phyloP scores from a whole-genome alignment of 2,329 filamentous ascomycete species.

The Coniochaeta sp. region DNA sequence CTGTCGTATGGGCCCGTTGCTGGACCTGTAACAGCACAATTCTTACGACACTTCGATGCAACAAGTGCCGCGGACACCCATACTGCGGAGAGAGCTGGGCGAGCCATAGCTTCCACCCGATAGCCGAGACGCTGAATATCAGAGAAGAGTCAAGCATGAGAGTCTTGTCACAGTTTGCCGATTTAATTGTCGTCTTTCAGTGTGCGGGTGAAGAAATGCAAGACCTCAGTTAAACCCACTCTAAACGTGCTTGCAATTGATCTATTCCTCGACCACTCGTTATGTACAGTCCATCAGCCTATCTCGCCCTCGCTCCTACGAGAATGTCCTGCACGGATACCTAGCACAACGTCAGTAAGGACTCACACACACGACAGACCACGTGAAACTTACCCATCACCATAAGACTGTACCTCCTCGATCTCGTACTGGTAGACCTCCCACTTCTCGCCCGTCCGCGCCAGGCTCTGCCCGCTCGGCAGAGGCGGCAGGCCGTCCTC shows the following conservation, averaged over 20 bases:
- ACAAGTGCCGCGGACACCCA: not conserved
- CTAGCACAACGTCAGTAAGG: slow-evolving; percentile 30
- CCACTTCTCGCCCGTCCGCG: slow-evolving; percentile 38
- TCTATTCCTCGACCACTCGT: not conserved
- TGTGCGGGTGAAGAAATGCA: not conserved
- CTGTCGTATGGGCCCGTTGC: not conserved
- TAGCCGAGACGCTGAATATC: not conserved
- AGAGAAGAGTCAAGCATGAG: not conserved
- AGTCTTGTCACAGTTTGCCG: not conserved
- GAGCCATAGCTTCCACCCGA: not conserved
- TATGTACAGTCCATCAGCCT: slow-evolving; percentile 19
- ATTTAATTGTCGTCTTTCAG: not conserved
- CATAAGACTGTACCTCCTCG: slow-evolving; percentile 62
- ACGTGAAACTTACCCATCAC: slow-evolving; percentile 49
- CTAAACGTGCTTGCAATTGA: not conserved
- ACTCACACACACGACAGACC: not conserved
- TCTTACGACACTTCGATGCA: not conserved
- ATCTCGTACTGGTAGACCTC: slow-evolving; percentile 64
- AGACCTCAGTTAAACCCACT: not conserved
- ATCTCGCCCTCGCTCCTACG: slow-evolving; percentile 26
- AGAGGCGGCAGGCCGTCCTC: slow-evolving; percentile 74
- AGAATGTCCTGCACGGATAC: slow-evolving; percentile 59
- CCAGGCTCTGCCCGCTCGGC: slow-evolving; percentile 60
- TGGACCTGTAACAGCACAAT: not conserved
- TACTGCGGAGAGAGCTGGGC: not conserved